A percentile compares a stretch with the other conserved stretches of the same genome.
Conservation (phyloP, 805 yeast genomes). For the Zygoascus tannicola region DNA sequence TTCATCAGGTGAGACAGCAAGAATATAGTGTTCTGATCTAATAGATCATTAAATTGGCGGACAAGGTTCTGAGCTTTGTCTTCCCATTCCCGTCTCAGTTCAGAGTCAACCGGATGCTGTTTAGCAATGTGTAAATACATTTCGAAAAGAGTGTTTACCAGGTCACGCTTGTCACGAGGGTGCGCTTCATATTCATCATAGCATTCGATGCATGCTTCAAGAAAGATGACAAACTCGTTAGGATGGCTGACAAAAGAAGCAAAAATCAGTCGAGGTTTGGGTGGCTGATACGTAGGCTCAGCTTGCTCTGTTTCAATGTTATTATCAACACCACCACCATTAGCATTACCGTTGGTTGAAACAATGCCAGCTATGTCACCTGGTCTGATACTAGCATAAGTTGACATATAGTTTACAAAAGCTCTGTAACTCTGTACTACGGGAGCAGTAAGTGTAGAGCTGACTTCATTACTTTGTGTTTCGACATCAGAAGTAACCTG, state of each 20-base stretch:
- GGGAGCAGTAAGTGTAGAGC: conserved; percentile 16
- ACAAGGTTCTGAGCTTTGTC: conserved; percentile 51
- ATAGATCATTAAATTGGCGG: conserved; percentile 36
- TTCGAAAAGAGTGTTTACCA: conserved; percentile 72
- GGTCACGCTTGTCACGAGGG: conserved; percentile 52
- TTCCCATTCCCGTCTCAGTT: conserved; percentile 47
- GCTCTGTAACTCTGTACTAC: conserved; percentile 48
- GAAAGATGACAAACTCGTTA: conserved; percentile 77
- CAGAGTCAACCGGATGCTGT: conserved; percentile 27
- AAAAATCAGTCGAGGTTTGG: conserved; percentile 78
- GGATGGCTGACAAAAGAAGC: conserved; percentile 81
- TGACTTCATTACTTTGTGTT: conserved; percentile 5
- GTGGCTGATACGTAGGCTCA: conserved; percentile 75
- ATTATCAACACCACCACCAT: background rate
- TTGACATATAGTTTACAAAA: conserved; percentile 44
- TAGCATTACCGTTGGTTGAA: conserved; percentile 8
- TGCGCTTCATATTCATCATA: conserved; percentile 56
- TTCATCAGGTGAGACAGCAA: conserved; percentile 45
- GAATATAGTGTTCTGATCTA: conserved; percentile 48
- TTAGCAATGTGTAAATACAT: conserved; percentile 59
- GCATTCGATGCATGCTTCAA: conserved; percentile 82
- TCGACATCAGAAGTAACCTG: conserved; percentile 3
- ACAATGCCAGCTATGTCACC: conserved; percentile 9
- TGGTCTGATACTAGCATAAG: background rate
- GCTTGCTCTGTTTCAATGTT: background rate